Evolutionary conservation across 148 eudicot species (phyloP).

Genomic region (Rhododendron ferrugineum): DNA sequence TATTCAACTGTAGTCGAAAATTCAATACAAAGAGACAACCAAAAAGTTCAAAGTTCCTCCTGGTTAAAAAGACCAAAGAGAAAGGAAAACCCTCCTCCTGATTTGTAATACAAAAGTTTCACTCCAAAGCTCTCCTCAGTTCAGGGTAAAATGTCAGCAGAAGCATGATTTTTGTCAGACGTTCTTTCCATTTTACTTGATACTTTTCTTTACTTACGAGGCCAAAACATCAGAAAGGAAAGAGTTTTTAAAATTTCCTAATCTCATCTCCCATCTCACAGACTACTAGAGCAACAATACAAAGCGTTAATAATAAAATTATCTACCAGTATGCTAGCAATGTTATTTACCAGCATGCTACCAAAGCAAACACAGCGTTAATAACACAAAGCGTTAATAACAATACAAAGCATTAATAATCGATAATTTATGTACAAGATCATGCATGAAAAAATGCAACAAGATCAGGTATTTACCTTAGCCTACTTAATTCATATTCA

Average conservation of each 20-base stretch:
- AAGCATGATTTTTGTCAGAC: not conserved
- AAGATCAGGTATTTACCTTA: conserved; percentile 44
- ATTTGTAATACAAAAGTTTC: not conserved
- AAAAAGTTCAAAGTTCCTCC: not conserved
- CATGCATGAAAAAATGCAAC: not conserved
- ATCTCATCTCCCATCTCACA: not conserved
- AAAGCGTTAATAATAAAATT: not conserved
- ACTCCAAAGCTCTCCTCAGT: not conserved
- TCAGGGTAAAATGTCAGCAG: not conserved
- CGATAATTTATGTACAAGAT: not conserved
- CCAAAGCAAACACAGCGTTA: no score
- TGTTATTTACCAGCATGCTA: not conserved
- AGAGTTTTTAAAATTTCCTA: not conserved
- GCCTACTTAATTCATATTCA: conserved; percentile 84
- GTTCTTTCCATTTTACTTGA: not conserved
- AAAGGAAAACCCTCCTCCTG: not conserved
- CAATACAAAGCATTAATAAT: not conserved
- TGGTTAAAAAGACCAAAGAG: not conserved
- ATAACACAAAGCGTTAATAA: no score
- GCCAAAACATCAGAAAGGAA: not conserved
- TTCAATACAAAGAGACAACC: not conserved
- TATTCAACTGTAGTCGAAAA: not conserved
- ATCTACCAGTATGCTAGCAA: no score
- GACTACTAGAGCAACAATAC: not conserved
- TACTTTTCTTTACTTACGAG: not conserved